A percentile compares a stretch with the other conserved stretches of the same genome.
These are phyloP conservation scores for Xylaria longipes DNA, from an alignment of 495 filamentous ascomycete species.

Conservation along the genomic window DNA sequence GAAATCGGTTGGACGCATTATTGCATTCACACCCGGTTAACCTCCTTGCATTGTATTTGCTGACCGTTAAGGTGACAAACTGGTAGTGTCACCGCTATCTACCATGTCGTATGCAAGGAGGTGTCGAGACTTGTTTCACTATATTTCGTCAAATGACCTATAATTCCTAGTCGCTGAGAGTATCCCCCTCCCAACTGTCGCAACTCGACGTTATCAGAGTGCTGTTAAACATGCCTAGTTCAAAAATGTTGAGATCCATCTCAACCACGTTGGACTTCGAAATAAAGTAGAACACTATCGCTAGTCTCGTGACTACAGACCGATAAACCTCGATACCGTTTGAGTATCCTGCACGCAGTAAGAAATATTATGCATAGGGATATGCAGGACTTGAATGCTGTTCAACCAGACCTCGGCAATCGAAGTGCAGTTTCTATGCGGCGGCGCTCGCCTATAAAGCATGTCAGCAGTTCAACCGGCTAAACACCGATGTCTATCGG, in stretches of 20 bases:
- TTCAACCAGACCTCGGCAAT: neutral
- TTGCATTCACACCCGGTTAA: neutral
- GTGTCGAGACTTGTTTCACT: neutral
- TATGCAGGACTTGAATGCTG: conserved; percentile 6
- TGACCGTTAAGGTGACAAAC: neutral
- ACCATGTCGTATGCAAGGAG: neutral
- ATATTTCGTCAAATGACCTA: neutral
- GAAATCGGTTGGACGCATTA: neutral
- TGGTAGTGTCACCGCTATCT: conserved; percentile 6
- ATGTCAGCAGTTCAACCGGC: neutral
- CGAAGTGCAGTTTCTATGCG: neutral
- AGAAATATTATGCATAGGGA: neutral
- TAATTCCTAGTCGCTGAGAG: too few species aligned
- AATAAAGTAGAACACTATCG: too few species aligned
- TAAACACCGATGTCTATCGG: neutral
- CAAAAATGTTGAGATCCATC: neutral
- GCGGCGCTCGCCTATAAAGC: neutral
- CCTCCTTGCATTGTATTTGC: neutral
- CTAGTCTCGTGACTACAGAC: neutral
- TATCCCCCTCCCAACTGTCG: neutral
- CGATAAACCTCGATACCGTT: neutral
- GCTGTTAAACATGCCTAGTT: neutral
- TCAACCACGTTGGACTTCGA: neutral
- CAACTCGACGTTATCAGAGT: neutral
- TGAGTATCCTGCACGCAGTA: neutral